A percentile compares a stretch with the other conserved stretches of the same genome.
Evolutionary conservation across 1,284 basidiomycete species (phyloP).

Genomic region (Trametes sp.): DNA sequence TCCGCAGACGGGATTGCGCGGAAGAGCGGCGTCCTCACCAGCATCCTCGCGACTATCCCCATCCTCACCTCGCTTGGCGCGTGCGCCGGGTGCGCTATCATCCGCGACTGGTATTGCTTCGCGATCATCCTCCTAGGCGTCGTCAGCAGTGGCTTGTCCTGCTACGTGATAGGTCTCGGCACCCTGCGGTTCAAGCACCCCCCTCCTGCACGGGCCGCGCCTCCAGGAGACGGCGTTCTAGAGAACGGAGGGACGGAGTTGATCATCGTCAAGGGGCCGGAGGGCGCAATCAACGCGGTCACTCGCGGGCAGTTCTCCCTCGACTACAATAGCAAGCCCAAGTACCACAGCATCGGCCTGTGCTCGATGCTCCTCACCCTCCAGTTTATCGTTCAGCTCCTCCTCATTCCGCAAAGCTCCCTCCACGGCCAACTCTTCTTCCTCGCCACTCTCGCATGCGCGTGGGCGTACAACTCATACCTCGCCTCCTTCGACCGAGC

Average conservation of each 20-base stretch:
- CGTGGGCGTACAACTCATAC: slow-evolving; percentile 31
- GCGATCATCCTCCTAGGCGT: slow-evolving; percentile 29
- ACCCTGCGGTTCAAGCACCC: slow-evolving; percentile 23
- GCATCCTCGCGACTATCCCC: neutral
- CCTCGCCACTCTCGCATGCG: slow-evolving; percentile 22
- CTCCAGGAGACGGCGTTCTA: slow-evolving; percentile 19
- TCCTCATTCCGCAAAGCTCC: slow-evolving; percentile 25
- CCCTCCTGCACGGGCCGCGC: slow-evolving; percentile 8
- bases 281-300: slow-evolving; percentile 23
- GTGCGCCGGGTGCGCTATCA: slow-evolving; percentile 17
- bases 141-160: slow-evolving; percentile 23
- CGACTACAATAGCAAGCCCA: slow-evolving; percentile 17
- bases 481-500: slow-evolving; percentile 26
- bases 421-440: slow-evolving; percentile 29
- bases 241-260: slow-evolving; percentile 13
- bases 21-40: neutral
- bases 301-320: slow-evolving; percentile 25
- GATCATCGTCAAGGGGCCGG: slow-evolving; percentile 21
- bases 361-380: slow-evolving; percentile 25
- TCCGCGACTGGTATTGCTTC: slow-evolving; percentile 27
- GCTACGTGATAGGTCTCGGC: slow-evolving; percentile 23
- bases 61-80: neutral
- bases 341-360: slow-evolving; percentile 22
- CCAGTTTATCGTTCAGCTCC: slow-evolving; percentile 27
- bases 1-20: neutral